Evolutionary conservation across 371 early-diverging fungal genomes (phyloP), one percentile per base, ranked within the genome.

Genomic region (Mucor saturninus): DNA sequence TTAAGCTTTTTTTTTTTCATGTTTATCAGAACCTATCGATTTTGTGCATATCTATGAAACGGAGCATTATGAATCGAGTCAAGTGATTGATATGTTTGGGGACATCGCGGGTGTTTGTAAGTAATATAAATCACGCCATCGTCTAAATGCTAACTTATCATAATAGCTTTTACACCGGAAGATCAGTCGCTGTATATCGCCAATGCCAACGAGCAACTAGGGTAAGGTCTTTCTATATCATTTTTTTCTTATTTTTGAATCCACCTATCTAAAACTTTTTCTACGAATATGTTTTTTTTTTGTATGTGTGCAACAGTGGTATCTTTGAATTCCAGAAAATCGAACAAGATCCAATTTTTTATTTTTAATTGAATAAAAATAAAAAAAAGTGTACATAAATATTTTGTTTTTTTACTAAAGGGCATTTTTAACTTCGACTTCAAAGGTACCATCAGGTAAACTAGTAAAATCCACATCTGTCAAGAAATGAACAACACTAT

Each of bases 81-180:
- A 95, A 76, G 81, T 85, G 26, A 81, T 95, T 50, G 92, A 91
- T 64, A 86, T 95, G 73, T 88, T 93, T 77, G 95, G 95, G 4
- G 94, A 94, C 55, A 83, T 92, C 35, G 77, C 91, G 0, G 95
- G 95, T 1, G 83, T 85, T 42, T 69, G 80, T 76, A 70, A 68
- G 59, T 57, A 15, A 35, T 11, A 26, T 9, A 28, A 7, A 26
- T 4, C 15, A 5, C 5, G 5, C 5, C 14, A 48, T 7, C 6
- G 32, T 40, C n/a, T 15, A 11, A 13, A 26, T 53, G 30, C 28
- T 40, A n/a, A 30, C 8, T 54, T 26, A 0, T 29, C 31, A 11
- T 21, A 8, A 14, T 45, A 71, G 79, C 67, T 7, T 56, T 83
- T 30, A 81, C 83, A 0, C 84, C 86, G 0, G 86, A 83, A n/a